A percentile compares a stretch with the other conserved stretches of the same genome.
These are phyloP conservation scores for Fusarium pseudocircinatum DNA, from an alignment of 2,329 filamentous ascomycete genomes.

Conservation along the genomic window DNA sequence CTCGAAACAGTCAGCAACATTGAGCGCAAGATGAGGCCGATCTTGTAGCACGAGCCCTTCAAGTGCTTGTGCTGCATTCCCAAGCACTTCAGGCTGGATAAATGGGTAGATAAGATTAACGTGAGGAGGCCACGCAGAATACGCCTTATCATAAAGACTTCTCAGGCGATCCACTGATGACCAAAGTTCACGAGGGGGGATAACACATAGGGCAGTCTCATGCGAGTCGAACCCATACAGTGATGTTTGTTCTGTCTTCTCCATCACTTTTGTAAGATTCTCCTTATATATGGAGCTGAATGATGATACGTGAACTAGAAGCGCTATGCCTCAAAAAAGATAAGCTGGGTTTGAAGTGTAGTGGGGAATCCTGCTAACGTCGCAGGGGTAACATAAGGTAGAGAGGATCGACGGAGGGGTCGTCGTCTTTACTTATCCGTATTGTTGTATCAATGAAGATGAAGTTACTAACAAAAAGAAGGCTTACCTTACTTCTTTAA, in stretches of 20 bases:
- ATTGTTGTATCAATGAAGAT: background rate
- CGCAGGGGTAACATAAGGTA: background rate
- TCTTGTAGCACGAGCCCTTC: conserved; percentile 20
- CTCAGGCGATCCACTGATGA: conserved; percentile 63
- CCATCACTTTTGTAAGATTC: conserved; percentile 17
- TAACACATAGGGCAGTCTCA: conserved; percentile 69
- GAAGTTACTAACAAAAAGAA: background rate
- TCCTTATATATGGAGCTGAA: background rate
- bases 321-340: background rate
- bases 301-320: background rate
- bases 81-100: conserved; percentile 59
- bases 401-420: background rate
- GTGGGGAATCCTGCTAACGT: background rate
- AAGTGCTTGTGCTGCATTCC: conserved; percentile 50
- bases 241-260: background rate
- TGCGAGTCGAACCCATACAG: conserved; percentile 50
- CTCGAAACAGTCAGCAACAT: conserved; percentile 57
- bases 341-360: background rate
- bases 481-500: background rate
- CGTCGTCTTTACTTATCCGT: background rate
- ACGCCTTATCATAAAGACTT: conserved; percentile 69
- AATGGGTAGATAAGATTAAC: conserved; percentile 75
- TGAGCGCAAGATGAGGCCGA: conserved; percentile 47
- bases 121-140: conserved; percentile 72
- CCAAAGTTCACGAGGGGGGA: conserved; percentile 62